phyloP scores from a whole-genome alignment of 495 filamentous ascomycete genomes.

The Hypoxylon fragiforme region DNA sequence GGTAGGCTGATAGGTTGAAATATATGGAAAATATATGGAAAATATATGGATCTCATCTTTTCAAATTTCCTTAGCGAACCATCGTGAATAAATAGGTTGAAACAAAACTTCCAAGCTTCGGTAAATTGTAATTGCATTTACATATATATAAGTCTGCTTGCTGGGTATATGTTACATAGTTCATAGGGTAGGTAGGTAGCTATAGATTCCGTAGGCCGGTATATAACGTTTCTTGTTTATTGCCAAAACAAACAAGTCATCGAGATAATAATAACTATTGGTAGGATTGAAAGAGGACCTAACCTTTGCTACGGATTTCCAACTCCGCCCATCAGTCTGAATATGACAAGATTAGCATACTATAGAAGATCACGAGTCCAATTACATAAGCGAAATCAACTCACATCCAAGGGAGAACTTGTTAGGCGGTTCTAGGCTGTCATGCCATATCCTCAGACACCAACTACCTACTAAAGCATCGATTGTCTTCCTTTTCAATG shows the following conservation, averaged over 20 bases:
- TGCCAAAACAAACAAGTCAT: no score
- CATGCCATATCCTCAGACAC: slow-evolving; percentile 42
- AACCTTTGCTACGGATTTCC: slow-evolving; percentile 17
- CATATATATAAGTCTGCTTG: no score
- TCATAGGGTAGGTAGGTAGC: no score
- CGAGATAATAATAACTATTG: no score
- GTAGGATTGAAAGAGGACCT: no score
- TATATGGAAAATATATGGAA: neutral
- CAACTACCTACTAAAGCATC: slow-evolving; percentile 41
- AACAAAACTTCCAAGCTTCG: neutral
- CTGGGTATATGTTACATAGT: no score
- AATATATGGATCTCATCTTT: neutral
- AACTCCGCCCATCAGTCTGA: no score
- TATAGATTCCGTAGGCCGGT: no score
- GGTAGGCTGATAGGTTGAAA: no score
- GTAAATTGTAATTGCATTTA: neutral
- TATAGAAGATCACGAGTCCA: no score
- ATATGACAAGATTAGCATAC: slow-evolving; percentile 11
- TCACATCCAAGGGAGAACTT: slow-evolving; percentile 3
- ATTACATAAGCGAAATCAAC: slow-evolving; percentile 1
- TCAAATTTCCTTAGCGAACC: neutral
- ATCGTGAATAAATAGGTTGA: neutral
- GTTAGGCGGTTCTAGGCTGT: slow-evolving; percentile 7
- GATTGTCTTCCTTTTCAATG: slow-evolving; percentile 30
- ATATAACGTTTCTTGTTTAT: no score